phyloP scores from a whole-genome alignment of 345 rosid species.

The Hevea brasiliensis region DNA sequence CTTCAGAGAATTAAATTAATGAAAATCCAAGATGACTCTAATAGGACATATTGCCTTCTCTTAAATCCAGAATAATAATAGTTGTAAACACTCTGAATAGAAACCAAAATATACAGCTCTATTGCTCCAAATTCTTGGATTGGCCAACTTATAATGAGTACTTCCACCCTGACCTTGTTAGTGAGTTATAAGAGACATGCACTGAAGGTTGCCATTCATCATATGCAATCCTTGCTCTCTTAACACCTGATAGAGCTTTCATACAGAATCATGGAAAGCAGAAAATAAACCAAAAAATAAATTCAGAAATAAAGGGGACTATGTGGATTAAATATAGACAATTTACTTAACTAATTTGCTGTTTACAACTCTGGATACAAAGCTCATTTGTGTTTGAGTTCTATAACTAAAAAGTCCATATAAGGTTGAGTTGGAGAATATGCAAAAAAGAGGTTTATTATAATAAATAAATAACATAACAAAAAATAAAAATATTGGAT shows the following conservation, averaged over 20 bases:
- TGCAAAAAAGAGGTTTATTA: conserved; percentile 6
- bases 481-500: conserved; percentile 3
- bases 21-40: conserved; percentile 15
- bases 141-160: conserved; percentile 4
- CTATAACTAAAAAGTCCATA: neutral
- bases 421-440: neutral
- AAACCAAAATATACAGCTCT: conserved; percentile 14
- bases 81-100: conserved; percentile 4
- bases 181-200: conserved; percentile 60
- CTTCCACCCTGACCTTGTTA: conserved; percentile 68
- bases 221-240: conserved; percentile 58
- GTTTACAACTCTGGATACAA: neutral
- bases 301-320: neutral
- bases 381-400: neutral
- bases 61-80: neutral
- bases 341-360: neutral
- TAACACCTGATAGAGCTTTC: conserved; percentile 64
- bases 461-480: neutral
- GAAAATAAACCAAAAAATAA: conserved; percentile 16
- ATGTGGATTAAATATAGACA: neutral
- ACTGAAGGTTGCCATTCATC: conserved; percentile 69
- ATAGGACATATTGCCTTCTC: neutral
- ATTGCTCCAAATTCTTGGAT: conserved; percentile 15
- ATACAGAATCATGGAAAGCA: conserved; percentile 52
- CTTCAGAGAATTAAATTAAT: conserved; percentile 12